These are phyloP conservation scores for Ambrosia trifida DNA, from an alignment of 129 eudicot species.

Conservation along the genomic window DNA sequence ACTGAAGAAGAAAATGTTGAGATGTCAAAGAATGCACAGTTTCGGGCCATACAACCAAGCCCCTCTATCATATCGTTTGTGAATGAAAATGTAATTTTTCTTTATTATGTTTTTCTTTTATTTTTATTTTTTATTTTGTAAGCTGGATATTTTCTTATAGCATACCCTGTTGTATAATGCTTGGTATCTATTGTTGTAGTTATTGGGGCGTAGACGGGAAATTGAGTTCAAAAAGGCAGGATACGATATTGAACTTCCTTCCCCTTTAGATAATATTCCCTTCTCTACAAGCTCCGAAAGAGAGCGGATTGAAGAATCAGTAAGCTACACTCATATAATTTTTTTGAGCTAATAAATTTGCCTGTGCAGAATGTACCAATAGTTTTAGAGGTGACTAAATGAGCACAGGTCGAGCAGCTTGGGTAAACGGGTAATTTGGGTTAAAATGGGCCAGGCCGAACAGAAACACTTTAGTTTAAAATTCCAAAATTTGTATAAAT, in stretches of 20 bases:
- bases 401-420: too few species aligned
- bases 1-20: conserved; percentile 43
- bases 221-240: conserved; percentile 83
- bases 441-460: neutral
- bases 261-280: conserved; percentile 86
- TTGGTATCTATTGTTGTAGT: conserved; percentile 42
- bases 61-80: conserved; percentile 78
- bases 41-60: conserved; percentile 88
- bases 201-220: conserved; percentile 89
- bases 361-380: conserved; percentile 8
- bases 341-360: conserved; percentile 3
- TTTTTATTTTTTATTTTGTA: neutral
- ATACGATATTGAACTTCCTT: conserved; percentile 72
- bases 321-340: conserved; percentile 34
- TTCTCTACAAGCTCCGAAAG: conserved; percentile 68
- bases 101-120: neutral
- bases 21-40: conserved; percentile 83
- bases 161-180: conserved; percentile 1
- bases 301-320: conserved; percentile 85
- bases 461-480: neutral
- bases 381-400: neutral
- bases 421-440: neutral
- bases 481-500: neutral
- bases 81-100: conserved; percentile 66
- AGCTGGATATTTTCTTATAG: conserved; percentile 14